Base-by-base conservation (phyloP, 2,329 filamentous ascomycete species). In the Mariannaea sp. region DNA sequence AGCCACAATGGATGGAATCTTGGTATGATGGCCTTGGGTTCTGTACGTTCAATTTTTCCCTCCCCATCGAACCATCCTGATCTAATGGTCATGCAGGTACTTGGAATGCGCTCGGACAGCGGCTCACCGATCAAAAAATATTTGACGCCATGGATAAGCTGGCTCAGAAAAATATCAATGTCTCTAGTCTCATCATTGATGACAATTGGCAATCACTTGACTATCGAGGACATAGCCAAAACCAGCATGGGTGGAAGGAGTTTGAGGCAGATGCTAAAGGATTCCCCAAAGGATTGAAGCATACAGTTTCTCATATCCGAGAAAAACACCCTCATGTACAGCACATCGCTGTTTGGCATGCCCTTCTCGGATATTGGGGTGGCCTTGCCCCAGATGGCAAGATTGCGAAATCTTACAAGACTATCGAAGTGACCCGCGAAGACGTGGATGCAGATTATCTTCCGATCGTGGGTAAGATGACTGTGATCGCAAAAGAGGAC, bases 1-100 rank as follows among this genome's bases (percentile, higher is more conserved):
- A 79, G 48, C 73, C 79, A 5, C 72, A 85, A 67, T 96, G 91
- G 91, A 75, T 90, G 42, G 85, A 94, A 58, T 85, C 89, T 54
- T 97, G 92, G 92, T 92, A 92, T 67, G 94, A 97, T 70, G 91
- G 92, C 0, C 76, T 99, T 30, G 90, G 92, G 0, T 99, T 94
- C 68, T 99, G 94, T 83, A 65, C 70, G 79, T 70, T 39, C 9
- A 14, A n/a, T 12, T 7, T 38, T 7, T 38, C 7, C 26, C 27
- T 22, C 16, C 30, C 3, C 22, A 16, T 7, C 8, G n/a, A 1
- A 10, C 7, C 29, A 10, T 14, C 17, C 13, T n/a, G 7, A n/a
- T 22, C 29, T 39, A 35, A 58, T 71, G 13, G 70, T 14, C 10
- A 3, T 3, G 5, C 39, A 85, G 83, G 82, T 70, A 99, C 94